Evolutionary conservation across 768 basidiomycete species (phyloP).

Genomic region (Pleurotus djamor): DNA sequence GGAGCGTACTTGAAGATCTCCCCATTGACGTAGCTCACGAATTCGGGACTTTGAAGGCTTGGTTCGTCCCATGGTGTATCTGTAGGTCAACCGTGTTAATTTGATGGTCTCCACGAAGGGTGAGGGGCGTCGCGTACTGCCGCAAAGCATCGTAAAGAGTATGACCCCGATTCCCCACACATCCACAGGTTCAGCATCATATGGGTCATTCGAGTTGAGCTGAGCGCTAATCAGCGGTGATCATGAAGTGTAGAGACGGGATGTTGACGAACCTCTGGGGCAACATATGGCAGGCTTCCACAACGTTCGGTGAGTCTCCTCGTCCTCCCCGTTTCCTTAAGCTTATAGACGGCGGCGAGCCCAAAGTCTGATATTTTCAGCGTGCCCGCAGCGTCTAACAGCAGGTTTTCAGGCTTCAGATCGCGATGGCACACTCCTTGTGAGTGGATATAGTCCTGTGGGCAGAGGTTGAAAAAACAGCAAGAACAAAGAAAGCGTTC

Average conservation of each 20-base stretch:
- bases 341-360: constrained; percentile 83
- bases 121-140: constrained; percentile 57
- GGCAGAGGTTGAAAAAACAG: background rate
- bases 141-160: constrained; percentile 84
- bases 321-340: constrained; percentile 78
- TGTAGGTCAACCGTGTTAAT: constrained; percentile 22
- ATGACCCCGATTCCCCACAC: constrained; percentile 97
- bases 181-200: constrained; percentile 91
- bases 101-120: background rate
- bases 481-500: background rate
- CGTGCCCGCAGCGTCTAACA: constrained; percentile 78
- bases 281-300: constrained; percentile 92
- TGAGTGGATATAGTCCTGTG: constrained; percentile 76
- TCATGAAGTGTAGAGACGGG: too few relatives aligned
- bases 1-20: constrained; percentile 73
- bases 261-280: constrained; percentile 68
- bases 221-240: constrained; percentile 20
- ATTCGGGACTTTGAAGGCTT: constrained; percentile 77
- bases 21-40: constrained; percentile 68
- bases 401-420: constrained; percentile 93
- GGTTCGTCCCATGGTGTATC: constrained; percentile 99
- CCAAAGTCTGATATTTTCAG: constrained; percentile 98
- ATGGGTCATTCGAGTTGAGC: constrained; percentile 67
- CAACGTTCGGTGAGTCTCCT: constrained; percentile 78
- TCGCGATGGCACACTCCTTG: constrained; percentile 96